Percentiles rank a stretch among this genome's conserved stretches.
Conservation (phyloP, 768 basidiomycete genomes). For the Hebeloma cylindrosporum region DNA sequence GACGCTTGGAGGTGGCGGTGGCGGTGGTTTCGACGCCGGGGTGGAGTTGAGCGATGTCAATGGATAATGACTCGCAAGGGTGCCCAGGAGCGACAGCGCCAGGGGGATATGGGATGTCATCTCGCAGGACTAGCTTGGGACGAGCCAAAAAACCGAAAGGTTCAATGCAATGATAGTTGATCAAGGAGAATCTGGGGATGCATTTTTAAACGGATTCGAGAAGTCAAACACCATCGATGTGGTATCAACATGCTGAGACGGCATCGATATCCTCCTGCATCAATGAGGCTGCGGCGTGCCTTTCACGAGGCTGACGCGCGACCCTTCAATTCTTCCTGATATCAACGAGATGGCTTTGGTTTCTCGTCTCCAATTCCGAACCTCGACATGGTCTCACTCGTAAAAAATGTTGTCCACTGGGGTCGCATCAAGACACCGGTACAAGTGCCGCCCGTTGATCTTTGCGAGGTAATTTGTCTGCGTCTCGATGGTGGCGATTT, state of each 20-base stretch:
- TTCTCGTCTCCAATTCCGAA: slow-evolving; percentile 22
- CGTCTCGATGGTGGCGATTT: slow-evolving; percentile 3
- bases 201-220: slow-evolving; percentile 35
- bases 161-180: slow-evolving; percentile 13
- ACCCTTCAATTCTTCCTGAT: slow-evolving; percentile 26
- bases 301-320: slow-evolving; percentile 30
- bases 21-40: slow-evolving; percentile 20
- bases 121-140: slow-evolving; percentile 5
- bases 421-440: slow-evolving; percentile 22
- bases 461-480: slow-evolving; percentile 42
- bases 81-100: slow-evolving; percentile 43
- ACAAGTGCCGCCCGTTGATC: slow-evolving; percentile 35
- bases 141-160: slow-evolving; percentile 7
- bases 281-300: slow-evolving; percentile 40
- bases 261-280: slow-evolving; percentile 17
- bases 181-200: slow-evolving; percentile 9
- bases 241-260: slow-evolving; percentile 22
- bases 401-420: slow-evolving; percentile 45
- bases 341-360: slow-evolving; percentile 18
- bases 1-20: slow-evolving; percentile 21
- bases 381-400: slow-evolving; percentile 40
- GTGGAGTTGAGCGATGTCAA: slow-evolving; percentile 32
- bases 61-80: slow-evolving; percentile 34
- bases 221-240: slow-evolving; percentile 15
- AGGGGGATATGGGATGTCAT: slow-evolving; percentile 48